Conservation (phyloP, 208 protist genomes). For the Trypanosoma brucei region DNA sequence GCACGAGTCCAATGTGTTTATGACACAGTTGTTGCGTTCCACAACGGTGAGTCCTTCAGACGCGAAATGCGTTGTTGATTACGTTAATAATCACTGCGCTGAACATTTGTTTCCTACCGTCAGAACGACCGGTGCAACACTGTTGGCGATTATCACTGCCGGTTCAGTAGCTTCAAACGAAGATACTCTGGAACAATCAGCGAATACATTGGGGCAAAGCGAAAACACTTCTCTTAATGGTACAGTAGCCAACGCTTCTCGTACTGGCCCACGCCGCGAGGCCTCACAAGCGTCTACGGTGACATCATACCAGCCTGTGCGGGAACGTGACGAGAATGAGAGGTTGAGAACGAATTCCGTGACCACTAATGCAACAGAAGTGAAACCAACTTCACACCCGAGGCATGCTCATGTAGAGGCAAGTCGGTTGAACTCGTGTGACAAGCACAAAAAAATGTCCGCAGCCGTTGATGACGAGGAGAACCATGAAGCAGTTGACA, state of each 20-base stretch:
- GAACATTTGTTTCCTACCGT: constrained; percentile 43
- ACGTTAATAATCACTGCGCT: constrained; percentile 53
- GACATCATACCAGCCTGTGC: no score
- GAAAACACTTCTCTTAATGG: no score
- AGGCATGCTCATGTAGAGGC: no score
- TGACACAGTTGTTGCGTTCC: constrained; percentile 32
- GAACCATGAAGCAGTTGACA: constrained; percentile 5
- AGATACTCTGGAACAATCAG: background rate
- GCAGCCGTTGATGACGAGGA: constrained; percentile 14
- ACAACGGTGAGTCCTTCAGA: constrained; percentile 28
- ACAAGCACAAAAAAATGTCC: background rate
- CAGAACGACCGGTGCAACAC: constrained; percentile 31
- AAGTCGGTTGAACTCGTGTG: background rate
- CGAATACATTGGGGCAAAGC: no score
- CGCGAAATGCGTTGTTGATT: constrained; percentile 48
- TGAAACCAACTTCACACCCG: no score
- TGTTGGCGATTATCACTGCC: constrained; percentile 39
- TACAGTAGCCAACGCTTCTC: no score
- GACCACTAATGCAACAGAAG: no score
- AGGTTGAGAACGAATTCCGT: no score
- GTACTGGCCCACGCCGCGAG: no score
- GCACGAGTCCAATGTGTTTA: constrained; percentile 73
- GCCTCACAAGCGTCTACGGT: no score
- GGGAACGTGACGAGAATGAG: no score
- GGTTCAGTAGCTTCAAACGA: background rate